These are phyloP conservation scores for Wickerhamomyces mucosus DNA, from an alignment of 805 yeast species.

Conservation along the genomic window DNA sequence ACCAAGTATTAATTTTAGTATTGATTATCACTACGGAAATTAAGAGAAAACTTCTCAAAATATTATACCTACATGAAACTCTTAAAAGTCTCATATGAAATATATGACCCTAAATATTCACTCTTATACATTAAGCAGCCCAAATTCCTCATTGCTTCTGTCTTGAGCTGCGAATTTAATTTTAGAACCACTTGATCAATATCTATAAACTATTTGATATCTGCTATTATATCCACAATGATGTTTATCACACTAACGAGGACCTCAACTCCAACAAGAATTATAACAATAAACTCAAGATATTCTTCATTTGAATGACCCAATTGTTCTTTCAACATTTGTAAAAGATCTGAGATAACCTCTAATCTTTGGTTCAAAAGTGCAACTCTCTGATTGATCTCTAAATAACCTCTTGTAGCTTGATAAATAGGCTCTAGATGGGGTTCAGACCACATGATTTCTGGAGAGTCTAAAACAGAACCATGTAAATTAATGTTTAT, in stretches of 20 bases:
- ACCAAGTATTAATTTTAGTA: too few relatives aligned
- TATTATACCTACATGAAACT: too few relatives aligned
- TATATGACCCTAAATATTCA: too few relatives aligned
- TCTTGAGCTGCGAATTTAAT: too few relatives aligned
- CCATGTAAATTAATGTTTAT: constrained; percentile 79
- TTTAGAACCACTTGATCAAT: too few relatives aligned
- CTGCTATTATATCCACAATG: constrained; percentile 44
- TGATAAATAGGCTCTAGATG: constrained; percentile 96
- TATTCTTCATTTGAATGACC: constrained; percentile 94
- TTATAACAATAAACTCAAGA: constrained; percentile 82
- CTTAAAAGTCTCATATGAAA: too few relatives aligned
- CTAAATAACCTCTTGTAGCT: constrained; percentile 92
- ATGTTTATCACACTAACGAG: constrained; percentile 81
- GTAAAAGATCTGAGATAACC: constrained; percentile 85
- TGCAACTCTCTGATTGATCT: constrained; percentile 89
- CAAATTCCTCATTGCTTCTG: too few relatives aligned
- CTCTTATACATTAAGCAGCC: too few relatives aligned
- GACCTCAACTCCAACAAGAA: constrained; percentile 87
- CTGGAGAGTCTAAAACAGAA: constrained; percentile 90
- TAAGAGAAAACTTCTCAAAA: too few relatives aligned
- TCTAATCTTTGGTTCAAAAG: constrained; percentile 85
- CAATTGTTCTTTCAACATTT: constrained; percentile 93
- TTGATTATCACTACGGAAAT: too few relatives aligned
- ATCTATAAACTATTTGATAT: constrained; percentile 12
- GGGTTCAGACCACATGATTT: constrained; percentile 98